Conservation (phyloP, 2,329 filamentous ascomycete genomes). For the Paramyrothecium roridum region DNA sequence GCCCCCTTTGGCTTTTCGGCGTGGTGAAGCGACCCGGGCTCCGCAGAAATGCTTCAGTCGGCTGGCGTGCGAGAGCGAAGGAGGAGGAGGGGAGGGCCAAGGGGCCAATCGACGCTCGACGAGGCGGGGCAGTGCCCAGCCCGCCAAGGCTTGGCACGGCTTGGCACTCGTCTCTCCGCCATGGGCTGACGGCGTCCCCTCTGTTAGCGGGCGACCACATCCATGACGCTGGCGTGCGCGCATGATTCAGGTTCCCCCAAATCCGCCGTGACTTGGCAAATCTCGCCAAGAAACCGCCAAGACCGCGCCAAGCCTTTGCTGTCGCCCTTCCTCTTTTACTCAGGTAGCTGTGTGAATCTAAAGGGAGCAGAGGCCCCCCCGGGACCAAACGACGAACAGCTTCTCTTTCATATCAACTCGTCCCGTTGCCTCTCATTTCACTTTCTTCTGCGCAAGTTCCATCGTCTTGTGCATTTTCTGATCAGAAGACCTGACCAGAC, state of each 20-base stretch:
- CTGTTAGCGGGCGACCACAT: slow-evolving; percentile 9
- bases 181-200: slow-evolving; percentile 11
- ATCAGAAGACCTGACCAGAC: no score
- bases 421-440: neutral
- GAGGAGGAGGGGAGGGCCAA: slow-evolving; percentile 2
- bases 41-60: neutral
- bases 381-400: slow-evolving; percentile 4
- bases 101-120: slow-evolving; percentile 25
- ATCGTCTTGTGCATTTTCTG: no score
- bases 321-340: slow-evolving; percentile 31
- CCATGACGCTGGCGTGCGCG: accelerated
- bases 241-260: neutral
- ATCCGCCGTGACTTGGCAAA: slow-evolving; percentile 12
- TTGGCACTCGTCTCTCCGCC: slow-evolving; percentile 29
- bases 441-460: no score
- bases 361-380: slow-evolving; percentile 30
- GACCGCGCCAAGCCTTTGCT: slow-evolving; percentile 27
- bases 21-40: no score
- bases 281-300: slow-evolving; percentile 20
- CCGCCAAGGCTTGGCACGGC: slow-evolving; percentile 34
- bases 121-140: slow-evolving; percentile 32
- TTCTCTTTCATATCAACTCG: slow-evolving; percentile 5
- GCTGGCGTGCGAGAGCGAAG: slow-evolving; percentile 1
- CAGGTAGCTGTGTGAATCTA: slow-evolving; percentile 31
- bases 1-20: no score